Conservation (phyloP, 208 protist genomes). For the Polymyxa betae region DNA sequence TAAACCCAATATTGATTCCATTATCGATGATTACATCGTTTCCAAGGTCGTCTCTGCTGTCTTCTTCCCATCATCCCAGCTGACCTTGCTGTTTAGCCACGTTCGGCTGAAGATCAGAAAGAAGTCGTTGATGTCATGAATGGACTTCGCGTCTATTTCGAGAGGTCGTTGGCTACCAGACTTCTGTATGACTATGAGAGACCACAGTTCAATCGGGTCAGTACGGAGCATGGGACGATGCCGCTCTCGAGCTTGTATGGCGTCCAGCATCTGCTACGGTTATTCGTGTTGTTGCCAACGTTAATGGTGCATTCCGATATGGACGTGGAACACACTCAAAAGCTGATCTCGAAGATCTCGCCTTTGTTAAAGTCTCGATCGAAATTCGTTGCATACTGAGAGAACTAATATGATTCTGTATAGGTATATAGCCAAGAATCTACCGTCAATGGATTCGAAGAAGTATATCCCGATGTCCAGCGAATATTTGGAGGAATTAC, state of each 20-base stretch:
- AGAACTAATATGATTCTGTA: background rate
- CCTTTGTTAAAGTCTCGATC: background rate
- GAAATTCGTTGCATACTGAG: background rate
- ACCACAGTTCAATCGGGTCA: background rate
- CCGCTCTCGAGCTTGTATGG: conserved; percentile 28
- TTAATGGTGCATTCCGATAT: conserved; percentile 39
- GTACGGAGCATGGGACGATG: background rate
- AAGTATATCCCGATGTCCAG: background rate
- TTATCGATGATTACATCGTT: conserved; percentile 8
- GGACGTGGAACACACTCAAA: background rate
- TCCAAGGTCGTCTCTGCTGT: conserved; percentile 15
- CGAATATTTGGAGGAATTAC: conserved; percentile 28
- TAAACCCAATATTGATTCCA: conserved; percentile 21
- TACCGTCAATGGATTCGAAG: background rate
- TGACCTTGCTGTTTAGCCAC: background rate
- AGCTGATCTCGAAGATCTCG: background rate
- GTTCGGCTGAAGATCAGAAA: background rate
- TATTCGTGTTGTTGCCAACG: conserved; percentile 36
- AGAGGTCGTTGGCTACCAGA: background rate
- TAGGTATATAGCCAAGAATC: background rate
- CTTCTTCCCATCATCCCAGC: background rate
- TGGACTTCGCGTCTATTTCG: conserved; percentile 25
- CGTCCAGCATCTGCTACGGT: conserved; percentile 38
- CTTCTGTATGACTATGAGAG: conserved; percentile 45
- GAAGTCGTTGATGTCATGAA: conserved; percentile 51